phyloP scores from a whole-genome alignment of 805 yeast species.

The Lachancea lanzarotensis region DNA sequence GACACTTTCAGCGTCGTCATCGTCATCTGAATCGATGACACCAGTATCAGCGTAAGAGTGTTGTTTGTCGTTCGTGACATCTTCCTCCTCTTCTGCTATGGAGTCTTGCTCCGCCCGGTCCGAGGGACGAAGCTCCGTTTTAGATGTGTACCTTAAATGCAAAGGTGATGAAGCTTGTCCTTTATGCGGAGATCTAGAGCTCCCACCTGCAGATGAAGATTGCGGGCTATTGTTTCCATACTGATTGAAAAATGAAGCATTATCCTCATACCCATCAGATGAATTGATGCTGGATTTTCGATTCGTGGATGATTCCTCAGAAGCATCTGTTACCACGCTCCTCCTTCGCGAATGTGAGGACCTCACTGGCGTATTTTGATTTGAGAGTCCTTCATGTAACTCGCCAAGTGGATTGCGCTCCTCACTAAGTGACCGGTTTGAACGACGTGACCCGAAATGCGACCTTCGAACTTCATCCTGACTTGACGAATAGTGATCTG shows the following conservation, averaged over 20 bases:
- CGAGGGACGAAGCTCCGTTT: conserved; percentile 1
- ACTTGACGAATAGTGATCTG: too few species aligned
- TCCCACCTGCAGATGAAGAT: conserved; percentile 2
- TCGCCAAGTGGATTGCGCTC: not conserved
- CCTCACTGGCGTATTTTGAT: not conserved
- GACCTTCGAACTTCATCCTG: too few species aligned
- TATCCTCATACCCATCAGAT: conserved; percentile 5
- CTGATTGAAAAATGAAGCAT: conserved; percentile 7
- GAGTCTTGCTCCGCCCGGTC: not conserved
- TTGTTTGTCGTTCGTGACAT: not conserved
- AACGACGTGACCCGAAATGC: too few species aligned
- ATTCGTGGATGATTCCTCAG: not conserved
- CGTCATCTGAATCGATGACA: conserved; percentile 12
- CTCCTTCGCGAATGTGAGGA: not conserved
- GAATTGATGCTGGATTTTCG: not conserved
- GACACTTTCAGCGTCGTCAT: conserved; percentile 10
- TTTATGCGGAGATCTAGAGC: not conserved
- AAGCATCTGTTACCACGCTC: not conserved
- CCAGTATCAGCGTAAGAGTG: conserved; percentile 8
- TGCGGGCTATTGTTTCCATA: conserved; percentile 6
- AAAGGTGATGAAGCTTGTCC: not conserved
- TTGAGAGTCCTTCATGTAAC: not conserved
- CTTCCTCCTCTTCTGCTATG: not conserved
- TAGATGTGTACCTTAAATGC: conserved; percentile 7
- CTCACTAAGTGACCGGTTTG: too few species aligned